Conservation (phyloP, 2,329 filamentous ascomycete genomes). For the Epichloe elymi region DNA sequence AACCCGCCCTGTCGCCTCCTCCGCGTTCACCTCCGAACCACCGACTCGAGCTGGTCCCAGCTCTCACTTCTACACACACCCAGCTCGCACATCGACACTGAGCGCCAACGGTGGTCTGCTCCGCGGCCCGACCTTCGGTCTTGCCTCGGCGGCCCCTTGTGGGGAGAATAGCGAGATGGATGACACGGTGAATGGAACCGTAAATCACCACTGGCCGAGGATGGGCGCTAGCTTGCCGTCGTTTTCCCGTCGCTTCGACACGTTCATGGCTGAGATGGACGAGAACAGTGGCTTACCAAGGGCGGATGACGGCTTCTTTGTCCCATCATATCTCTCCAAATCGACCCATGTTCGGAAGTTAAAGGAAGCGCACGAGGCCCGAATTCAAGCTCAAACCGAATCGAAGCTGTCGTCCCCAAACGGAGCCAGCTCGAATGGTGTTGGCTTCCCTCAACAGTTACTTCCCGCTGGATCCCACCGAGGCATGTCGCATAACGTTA, state of each 20-base stretch:
- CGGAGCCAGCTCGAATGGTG: conserved; percentile 39
- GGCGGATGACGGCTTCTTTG: conserved; percentile 47
- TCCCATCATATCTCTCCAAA: conserved; percentile 68
- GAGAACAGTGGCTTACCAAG: conserved; percentile 12
- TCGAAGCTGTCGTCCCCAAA: conserved; percentile 15
- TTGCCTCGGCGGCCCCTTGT: conserved; percentile 2
- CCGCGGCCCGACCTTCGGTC: conserved; percentile 7
- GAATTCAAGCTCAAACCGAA: conserved; percentile 36
- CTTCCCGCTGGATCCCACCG: conserved; percentile 44
- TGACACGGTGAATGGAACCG: conserved; percentile 18
- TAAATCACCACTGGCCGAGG: conserved; percentile 12
- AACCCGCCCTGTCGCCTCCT: conserved; percentile 5
- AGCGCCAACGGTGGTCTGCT: conserved; percentile 30
- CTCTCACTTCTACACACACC: conserved; percentile 29
- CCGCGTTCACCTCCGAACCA: conserved; percentile 18
- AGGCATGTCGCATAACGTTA: conserved; percentile 70
- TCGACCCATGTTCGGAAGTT: conserved; percentile 69
- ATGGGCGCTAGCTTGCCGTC: conserved; percentile 23
- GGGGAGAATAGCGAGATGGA: conserved; percentile 18
- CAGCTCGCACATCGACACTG: conserved; percentile 28
- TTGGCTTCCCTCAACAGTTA: conserved; percentile 29
- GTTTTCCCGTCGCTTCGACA: conserved; percentile 40
- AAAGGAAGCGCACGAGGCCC: conserved; percentile 54
- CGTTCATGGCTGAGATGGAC: conserved; percentile 26
- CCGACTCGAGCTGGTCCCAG: conserved; percentile 23